Conservation (phyloP, 345 rosid species). For the Clarkia xantiana region DNA sequence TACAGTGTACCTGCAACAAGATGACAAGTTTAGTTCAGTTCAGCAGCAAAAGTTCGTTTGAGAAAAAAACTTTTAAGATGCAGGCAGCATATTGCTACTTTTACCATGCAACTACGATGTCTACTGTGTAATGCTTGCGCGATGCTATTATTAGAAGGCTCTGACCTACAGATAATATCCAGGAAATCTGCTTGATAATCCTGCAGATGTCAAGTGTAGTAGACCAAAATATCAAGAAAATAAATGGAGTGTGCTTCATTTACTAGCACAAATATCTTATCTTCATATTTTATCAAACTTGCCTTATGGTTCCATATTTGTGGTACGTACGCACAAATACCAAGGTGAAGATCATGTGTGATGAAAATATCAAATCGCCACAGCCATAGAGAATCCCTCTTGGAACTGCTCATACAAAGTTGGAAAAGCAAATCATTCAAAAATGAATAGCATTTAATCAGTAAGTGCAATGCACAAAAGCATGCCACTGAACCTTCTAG, state of each 20-base stretch:
- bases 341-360: slow-evolving; percentile 75
- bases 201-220: slow-evolving; percentile 17
- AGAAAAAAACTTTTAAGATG: not conserved
- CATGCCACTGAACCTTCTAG: not conserved
- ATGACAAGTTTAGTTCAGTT: not conserved
- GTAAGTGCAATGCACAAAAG: not conserved
- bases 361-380: slow-evolving; percentile 84
- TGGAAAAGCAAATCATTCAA: not conserved
- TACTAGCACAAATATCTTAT: not conserved
- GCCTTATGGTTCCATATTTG: slow-evolving; percentile 58
- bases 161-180: slow-evolving; percentile 57
- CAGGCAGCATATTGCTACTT: slow-evolving; percentile 3
- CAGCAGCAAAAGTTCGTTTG: not conserved
- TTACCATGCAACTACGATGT: slow-evolving; percentile 81
- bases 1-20: slow-evolving; percentile 62
- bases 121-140: slow-evolving; percentile 77
- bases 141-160: slow-evolving; percentile 82
- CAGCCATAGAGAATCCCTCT: slow-evolving; percentile 58
- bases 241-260: not conserved
- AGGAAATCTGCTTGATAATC: slow-evolving; percentile 54
- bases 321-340: slow-evolving; percentile 69
- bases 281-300: slow-evolving; percentile 4
- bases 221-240: not conserved
- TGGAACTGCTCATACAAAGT: slow-evolving; percentile 44
- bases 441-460: not conserved